phyloP scores from a whole-genome alignment of 2,329 filamentous ascomycete genomes.

The Aspergillus ustus region DNA sequence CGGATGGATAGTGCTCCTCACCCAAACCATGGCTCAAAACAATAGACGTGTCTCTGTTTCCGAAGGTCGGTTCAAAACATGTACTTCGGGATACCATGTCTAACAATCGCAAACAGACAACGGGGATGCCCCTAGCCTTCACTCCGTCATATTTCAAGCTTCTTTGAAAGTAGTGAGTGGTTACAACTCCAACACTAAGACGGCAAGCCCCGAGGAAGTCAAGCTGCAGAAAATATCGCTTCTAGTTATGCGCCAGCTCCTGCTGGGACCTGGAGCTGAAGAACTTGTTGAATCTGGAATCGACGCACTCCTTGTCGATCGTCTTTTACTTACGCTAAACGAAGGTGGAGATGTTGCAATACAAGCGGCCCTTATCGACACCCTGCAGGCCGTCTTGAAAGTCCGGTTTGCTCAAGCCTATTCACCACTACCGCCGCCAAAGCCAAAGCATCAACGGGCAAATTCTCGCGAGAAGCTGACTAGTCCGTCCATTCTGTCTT shows the following conservation, averaged over 20 bases:
- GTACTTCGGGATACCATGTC: not conserved
- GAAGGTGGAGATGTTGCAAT: constrained; percentile 67
- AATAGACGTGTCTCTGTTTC: constrained; percentile 49
- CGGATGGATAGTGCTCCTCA: constrained; percentile 72
- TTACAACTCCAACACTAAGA: constrained; percentile 18
- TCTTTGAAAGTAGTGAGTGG: constrained; percentile 36
- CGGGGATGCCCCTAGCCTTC: constrained; percentile 36
- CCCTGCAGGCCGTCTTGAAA: constrained; percentile 75
- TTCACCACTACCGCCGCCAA: constrained; percentile 35
- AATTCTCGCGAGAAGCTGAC: constrained; percentile 46
- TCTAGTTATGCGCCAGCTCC: constrained; percentile 61
- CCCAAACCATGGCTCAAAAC: constrained; percentile 59
- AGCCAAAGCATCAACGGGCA: constrained; percentile 42
- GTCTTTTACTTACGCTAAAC: constrained; percentile 65
- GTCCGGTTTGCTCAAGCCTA: constrained; percentile 54
- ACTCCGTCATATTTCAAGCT: constrained; percentile 39
- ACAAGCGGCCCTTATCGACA: constrained; percentile 77
- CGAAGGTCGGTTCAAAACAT: constrained; percentile 51
- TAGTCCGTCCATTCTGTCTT: constrained; percentile 50
- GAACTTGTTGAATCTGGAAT: constrained; percentile 57
- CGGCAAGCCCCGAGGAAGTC: constrained; percentile 58
- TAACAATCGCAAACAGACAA: constrained; percentile 25
- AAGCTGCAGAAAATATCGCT: constrained; percentile 74
- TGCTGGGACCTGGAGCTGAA: constrained; percentile 46
- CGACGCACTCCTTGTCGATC: constrained; percentile 71